Evolutionary conservation across 495 filamentous ascomycete species (phyloP), one percentile per base, ranked within the genome.

Genomic region (Oidiodendron maius): DNA sequence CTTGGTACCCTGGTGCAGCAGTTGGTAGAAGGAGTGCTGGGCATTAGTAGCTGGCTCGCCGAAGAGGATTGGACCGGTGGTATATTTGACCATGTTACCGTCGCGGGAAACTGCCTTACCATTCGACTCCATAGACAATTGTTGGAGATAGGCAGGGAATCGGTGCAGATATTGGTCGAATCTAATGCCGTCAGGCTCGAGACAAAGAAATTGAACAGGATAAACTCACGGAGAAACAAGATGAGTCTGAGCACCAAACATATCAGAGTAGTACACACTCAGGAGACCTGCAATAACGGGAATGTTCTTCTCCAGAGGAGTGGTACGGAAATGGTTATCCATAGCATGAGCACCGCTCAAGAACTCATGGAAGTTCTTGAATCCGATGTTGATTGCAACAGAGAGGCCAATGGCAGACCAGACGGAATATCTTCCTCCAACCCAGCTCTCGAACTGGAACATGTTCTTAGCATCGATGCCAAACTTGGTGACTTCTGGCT

Each of bases 21-120:
- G 83, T 76, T 98, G 93, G 83, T 91, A 98, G 82, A 98, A 98
- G 48, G 93, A 97, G 80, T 98, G 93, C 76, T 98, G 93, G 50
- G 93, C 93, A 64, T 98, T 98, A 66, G 93, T 98, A 65, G 90
- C 93, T 44, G 93, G 93, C 75, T 97, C 93, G 60, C 93, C 93
- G 66, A 98, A 98, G 45, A 98, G 71, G 67, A 98, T 87, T 17
- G 93, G 78, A 20, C 87, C 93, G 13, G 93, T 98, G 43, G 91
- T 96, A 75, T 97, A 97, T 67, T 95, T 94, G 64, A 95, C 90
- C 40, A 94, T 86, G 36, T 89, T 78, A 51, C 89, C 90, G 51
- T 80, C 81, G 42, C 91, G 89, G 51, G 93, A 95, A 66, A 97
- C 88, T 46, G 89, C 87, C 77, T 98, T 98, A 59, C 93, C 93